Base-by-base conservation (phyloP, 2,329 filamentous ascomycete species). In the Alternaria sp. region DNA sequence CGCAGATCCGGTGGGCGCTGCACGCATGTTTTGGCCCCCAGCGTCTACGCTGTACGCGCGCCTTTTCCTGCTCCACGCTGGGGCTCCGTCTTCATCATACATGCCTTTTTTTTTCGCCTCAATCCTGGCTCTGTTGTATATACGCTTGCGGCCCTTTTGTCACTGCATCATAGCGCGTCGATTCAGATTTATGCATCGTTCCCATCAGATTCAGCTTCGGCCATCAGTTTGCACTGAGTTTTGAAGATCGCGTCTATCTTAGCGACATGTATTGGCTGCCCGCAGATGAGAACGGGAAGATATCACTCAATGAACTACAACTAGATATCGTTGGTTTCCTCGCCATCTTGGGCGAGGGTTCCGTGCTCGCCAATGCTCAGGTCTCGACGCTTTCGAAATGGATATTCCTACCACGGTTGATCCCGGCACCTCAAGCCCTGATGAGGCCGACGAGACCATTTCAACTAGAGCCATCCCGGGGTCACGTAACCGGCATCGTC, bases 271-370 rank as follows among this genome's bases (percentile, higher is more conserved):
- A 78, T 65, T 82, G 80, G 80, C 73, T 81, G 12, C 70, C 75
- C 61, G 43, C 58, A 11, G 65, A 72, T 37, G 63, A 69, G 33
- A 51, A 71, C 53, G 75, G 74, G 21, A 61, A 61, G 7, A 50
- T 60, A 33, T 57, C 66, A 11, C 70, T 82, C 23, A 65, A 76
- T 11, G 72, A 80, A 54, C 79, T 86, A 55, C 84, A 86, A 68
- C 81, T 87, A 51, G 85, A 87, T 69, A 86, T 87, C 51, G 85
- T 87, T 62, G 85, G 85, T 72, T 86, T 86, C 71, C 82, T 86
- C n/a, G 84, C 84, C 61, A 83, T 86, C 65, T 74, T 86, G 26
- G 84, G 84, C 49, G 84, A 86, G 73, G 83, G 83, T 75, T 84
- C 81, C 51, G 80, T 86, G 21, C 75, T 83, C 7, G 81, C 83